phyloP scores from a whole-genome alignment of 495 filamentous ascomycete species.

The Talaromyces trachyspermus region DNA sequence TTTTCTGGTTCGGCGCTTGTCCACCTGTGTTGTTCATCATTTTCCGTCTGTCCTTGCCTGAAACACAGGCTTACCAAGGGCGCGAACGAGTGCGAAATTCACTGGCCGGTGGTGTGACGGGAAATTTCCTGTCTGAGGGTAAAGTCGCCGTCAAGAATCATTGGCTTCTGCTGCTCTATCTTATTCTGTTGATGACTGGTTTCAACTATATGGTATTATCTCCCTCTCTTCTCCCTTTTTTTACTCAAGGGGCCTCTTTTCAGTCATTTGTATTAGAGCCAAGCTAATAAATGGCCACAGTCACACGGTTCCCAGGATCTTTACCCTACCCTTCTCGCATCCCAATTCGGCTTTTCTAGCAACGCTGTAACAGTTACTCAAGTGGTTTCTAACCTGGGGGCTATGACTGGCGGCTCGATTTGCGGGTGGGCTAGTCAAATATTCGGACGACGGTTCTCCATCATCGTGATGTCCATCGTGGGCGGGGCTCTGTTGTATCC shows the following conservation, averaged over 20 bases:
- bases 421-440: conserved; percentile 75
- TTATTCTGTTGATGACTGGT: conserved; percentile 80
- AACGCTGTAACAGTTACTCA: conserved; percentile 76
- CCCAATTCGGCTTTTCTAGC: conserved; percentile 65
- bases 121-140: conserved; percentile 66
- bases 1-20: conserved; percentile 81
- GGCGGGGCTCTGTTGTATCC: conserved; percentile 77
- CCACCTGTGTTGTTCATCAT: conserved; percentile 75
- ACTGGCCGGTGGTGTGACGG: conserved; percentile 38
- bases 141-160: conserved; percentile 68
- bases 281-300: conserved; percentile 19
- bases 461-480: conserved; percentile 67
- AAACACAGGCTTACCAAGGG: conserved; percentile 61
- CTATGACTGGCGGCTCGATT: conserved; percentile 67
- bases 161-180: conserved; percentile 71
- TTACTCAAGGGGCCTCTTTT: too few relatives aligned
- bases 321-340: conserved; percentile 77
- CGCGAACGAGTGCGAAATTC: conserved; percentile 51
- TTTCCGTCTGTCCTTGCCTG: conserved; percentile 68
- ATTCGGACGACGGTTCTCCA: conserved; percentile 74
- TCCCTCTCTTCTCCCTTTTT: background rate
- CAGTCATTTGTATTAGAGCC: background rate
- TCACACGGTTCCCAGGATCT: conserved; percentile 89
- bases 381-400: conserved; percentile 78
- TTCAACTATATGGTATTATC: conserved; percentile 76